Base-by-base conservation (phyloP, 2,329 filamentous ascomycete genomes). In the Thermothelomyces thermophilus region DNA sequence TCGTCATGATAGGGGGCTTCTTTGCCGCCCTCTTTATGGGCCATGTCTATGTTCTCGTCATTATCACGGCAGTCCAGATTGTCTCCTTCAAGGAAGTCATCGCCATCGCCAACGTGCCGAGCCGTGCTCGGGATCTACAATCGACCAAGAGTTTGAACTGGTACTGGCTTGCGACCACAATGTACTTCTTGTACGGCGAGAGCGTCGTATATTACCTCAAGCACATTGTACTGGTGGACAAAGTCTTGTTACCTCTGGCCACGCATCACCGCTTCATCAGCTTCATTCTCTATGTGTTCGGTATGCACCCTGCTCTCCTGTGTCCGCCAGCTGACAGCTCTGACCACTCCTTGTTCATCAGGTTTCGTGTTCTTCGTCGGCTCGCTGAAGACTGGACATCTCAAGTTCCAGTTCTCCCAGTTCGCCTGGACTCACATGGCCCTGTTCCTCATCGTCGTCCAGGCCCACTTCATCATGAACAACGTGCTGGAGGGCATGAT, bases 131-230 rank as follows among this genome's bases (percentile, higher is more conserved):
- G 64, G 89, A 91, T 66, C 76, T 98, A 54, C 86, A 86, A 52
- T 95, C 95, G 61, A 96, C 91, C 58, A 96, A 96, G 74, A 90
- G 88, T 59, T 75, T 98, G 61, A 97, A 97, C 70, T 98, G 93
- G 93, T 98, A 98, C 70, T 98, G 95, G 75, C 78, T 98, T 47
- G 93, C 90, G n/a, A 89, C 87, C 22, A 95, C 91, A 60, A 97
- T 98, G 91, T 98, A 98, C 75, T 98, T 95, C 62, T 76, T 98
- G 44, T 98, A 98, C 66, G 93, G 93, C 64, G 93, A 98, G 72
- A 96, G 89, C 63, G 91, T 98, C 64, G 95, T 98, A 64, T 98
- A 98, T 74, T 98, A 98, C 72, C 98, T 98, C 73, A 98, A 98
- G 77, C 93, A 98, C 67, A 91, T 98, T 59, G 83, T 98, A 37